These are phyloP conservation scores for Sporothrix inflata DNA, from an alignment of 2,329 filamentous ascomycete genomes.

Conservation along the genomic window DNA sequence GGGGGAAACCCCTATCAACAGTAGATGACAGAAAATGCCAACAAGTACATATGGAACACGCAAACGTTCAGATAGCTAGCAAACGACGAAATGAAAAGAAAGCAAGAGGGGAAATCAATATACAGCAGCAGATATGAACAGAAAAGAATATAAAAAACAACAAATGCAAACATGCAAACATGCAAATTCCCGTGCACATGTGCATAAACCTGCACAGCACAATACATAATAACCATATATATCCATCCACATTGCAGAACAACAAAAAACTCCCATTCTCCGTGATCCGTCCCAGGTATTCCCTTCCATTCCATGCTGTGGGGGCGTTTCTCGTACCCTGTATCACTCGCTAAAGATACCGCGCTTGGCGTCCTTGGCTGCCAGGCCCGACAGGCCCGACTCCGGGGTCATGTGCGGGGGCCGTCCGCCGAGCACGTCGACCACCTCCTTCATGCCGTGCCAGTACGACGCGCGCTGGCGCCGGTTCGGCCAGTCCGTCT, in stretches of 20 bases:
- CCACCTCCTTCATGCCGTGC: conserved; percentile 76
- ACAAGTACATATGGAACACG: neutral
- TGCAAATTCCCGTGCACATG: neutral
- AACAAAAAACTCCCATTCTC: conserved; percentile 18
- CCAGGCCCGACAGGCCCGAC: conserved; percentile 53
- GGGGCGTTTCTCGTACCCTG: neutral
- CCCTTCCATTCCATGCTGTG: neutral
- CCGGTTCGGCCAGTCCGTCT: conserved; percentile 92
- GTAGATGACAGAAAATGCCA: neutral
- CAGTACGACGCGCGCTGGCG: conserved; percentile 85
- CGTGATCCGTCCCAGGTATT: conserved; percentile 1
- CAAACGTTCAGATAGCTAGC: neutral
- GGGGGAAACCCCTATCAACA: too few relatives aligned
- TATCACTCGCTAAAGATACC: conserved; percentile 45
- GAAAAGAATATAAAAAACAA: conserved; percentile 12
- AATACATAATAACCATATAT: conserved; percentile 11
- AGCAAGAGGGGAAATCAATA: conserved; percentile 10
- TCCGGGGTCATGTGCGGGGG: conserved; percentile 57
- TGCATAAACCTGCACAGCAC: neutral
- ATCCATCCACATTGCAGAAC: neutral
- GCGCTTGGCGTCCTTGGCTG: conserved; percentile 65
- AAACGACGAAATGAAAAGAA: neutral
- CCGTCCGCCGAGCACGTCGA: conserved; percentile 82
- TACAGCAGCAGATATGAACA: neutral
- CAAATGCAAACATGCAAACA: neutral